Base-by-base conservation (phyloP, 1,139 yeast species). In the Geotrichum carabidarum region DNA sequence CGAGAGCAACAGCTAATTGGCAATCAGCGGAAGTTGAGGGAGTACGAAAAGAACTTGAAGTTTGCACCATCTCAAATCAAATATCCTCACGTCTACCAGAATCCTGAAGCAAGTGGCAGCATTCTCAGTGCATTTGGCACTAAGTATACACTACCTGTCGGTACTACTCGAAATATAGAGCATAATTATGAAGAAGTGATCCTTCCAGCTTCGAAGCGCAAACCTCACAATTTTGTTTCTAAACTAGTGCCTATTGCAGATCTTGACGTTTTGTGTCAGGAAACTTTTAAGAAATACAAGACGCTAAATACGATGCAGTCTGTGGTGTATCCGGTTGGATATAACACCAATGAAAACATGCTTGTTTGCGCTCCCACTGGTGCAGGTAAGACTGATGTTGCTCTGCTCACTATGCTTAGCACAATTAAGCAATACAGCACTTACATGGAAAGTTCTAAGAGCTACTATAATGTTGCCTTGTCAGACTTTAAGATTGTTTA, bases 291-390 rank as follows among this genome's bases (percentile, higher is more conserved):
- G 58, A 84, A 84, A 43, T 94, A 94, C 69, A 74, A 79, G 51
- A 77, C 86, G 0, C 76, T 94, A 61, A 94, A 94, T 70, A 81
- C 88, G 60, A 86, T 94, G 80, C 99, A 94, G 69, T 85, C 96
- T 31, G 76, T 94, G 59, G 95, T 94, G 1, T 94, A 78, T 62
- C 96, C 96, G 0, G 86, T 90, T 15, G 99, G 96, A 0, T 94
- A 93, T 67, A 82, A 85, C 54, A 86, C 98, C 6, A 91, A 89
- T 69, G 97, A 91, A 63, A 93, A 94, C 65, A 86, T 94, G 96
- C 76, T 93, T 51, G 91, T 93, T 1, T 93, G 99, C 80, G 99
- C 99, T 0, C 99, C 99, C 1, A 93, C 99, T 0, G 99, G 99
- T 77, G 98, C 99, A 7, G 99, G 99, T 78, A 93, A 93, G 67